Conservation (phyloP, 2,329 filamentous ascomycete species). For the Trichoderma asperellum region DNA sequence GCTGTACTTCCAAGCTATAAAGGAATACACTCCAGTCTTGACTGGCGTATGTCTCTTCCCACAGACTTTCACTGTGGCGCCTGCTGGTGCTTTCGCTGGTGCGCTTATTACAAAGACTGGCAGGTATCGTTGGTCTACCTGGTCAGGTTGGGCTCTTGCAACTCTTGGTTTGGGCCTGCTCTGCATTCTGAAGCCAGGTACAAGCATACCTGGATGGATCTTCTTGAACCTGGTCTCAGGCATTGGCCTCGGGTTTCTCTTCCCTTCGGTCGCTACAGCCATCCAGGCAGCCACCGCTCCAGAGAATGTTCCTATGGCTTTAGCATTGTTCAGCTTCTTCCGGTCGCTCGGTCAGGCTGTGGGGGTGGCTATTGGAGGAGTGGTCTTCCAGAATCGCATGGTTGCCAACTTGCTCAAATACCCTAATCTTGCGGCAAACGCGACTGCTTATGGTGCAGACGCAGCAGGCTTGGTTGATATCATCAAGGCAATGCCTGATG, state of each 20-base stretch:
- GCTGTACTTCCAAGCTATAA: background rate
- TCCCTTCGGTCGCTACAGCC: background rate
- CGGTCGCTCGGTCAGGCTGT: background rate
- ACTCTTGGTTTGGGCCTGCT: background rate
- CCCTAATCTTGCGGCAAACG: slow-evolving; percentile 8
- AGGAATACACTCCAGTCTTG: background rate
- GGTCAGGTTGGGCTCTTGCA: background rate
- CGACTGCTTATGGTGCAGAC: background rate
- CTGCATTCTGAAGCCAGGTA: background rate
- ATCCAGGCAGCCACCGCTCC: background rate
- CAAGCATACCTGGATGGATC: background rate
- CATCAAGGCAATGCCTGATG: background rate
- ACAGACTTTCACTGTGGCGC: background rate
- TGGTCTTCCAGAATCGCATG: slow-evolving; percentile 3
- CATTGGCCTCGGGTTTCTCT: background rate
- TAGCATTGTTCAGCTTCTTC: slow-evolving; percentile 3
- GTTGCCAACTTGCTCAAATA: background rate
- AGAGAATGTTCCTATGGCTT: background rate
- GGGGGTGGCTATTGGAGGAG: background rate
- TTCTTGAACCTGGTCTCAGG: background rate
- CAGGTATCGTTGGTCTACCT: background rate
- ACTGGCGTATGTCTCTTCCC: background rate
- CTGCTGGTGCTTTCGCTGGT: background rate
- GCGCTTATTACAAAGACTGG: background rate
- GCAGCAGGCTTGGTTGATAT: slow-evolving; percentile 3